Evolutionary conservation across 108 stramenopile genomes (phyloP), one percentile per base, ranked within the genome.

Genomic region (Cyclotella distinguenda): DNA sequence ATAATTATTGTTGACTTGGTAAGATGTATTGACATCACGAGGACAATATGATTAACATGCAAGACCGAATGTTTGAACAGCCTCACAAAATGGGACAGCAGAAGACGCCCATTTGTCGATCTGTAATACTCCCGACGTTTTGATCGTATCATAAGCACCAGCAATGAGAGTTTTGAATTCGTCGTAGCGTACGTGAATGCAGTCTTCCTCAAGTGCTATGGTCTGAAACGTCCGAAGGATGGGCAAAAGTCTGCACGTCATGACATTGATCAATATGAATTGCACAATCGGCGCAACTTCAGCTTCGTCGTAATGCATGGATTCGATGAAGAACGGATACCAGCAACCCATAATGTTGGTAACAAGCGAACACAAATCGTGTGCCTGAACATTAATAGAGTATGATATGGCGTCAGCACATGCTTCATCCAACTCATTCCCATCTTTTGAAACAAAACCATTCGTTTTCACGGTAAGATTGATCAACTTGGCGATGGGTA

Each of bases 41-140:
- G n/a, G n/a, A n/a, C n/a, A n/a, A n/a, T n/a, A n/a, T n/a, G n/a
- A n/a, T n/a, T n/a, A n/a, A n/a, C 6, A 35, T 56, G 55, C 23
- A 28, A 48, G 3, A 40, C 59, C 65, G 33, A 74, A 47, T 27
- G 73, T 54, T 56, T 67, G 33, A 58, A 79, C 82, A 36, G 90
- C 84, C 10, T 77, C 84, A 28, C 86, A 77, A 6, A 91, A 60
- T 35, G 84, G 83, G 61, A 83, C 80, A 53, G 83, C 59, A 36
- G 57, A 49, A 30, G 89, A 30, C 63, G 86, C 73, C 33, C 79
- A 62, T 13, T 77, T 79, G 15, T 83, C 73, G 16, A 70, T 47
- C 16, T 86, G 80, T 49, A 91, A 34, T 51, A 84, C 65, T 16
- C 66, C 68, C 38, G 68, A 58, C 22, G 36, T 19, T 18, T 81